A percentile compares a stretch with the other conserved stretches of the same genome.
phyloP scores from a whole-genome alignment of 768 basidiomycete species.

The Auricularia heimuer region DNA sequence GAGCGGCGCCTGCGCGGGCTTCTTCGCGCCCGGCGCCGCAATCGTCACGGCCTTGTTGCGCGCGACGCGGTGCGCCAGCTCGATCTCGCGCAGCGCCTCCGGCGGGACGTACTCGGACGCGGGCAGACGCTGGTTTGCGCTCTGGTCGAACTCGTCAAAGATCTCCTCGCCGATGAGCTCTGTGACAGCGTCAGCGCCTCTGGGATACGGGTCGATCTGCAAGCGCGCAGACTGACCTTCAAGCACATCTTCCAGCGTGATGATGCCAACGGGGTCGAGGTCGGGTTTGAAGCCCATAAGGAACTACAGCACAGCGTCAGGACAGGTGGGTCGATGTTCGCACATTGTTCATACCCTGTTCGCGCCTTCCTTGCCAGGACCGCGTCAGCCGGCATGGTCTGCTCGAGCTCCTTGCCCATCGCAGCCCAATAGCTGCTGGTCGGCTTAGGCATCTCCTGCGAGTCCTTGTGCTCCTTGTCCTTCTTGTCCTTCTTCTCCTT shows the following conservation, averaged over 20 bases:
- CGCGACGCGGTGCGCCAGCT: background rate
- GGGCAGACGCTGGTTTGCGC: conserved; percentile 44
- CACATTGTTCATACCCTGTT: conserved; percentile 47
- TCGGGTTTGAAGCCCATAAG: conserved; percentile 73
- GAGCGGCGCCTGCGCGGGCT: background rate
- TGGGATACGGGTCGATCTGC: background rate
- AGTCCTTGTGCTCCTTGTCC: conserved; percentile 8
- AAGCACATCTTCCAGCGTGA: conserved; percentile 86
- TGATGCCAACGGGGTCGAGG: conserved; percentile 80
- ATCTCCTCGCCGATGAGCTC: conserved; percentile 91
- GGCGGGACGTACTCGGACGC: conserved; percentile 32
- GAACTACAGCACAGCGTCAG: conserved; percentile 37
- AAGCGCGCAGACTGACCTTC: conserved; percentile 44
- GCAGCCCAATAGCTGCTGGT: background rate
- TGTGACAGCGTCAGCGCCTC: conserved; percentile 17
- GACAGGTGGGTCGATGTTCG: background rate
- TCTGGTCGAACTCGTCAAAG: conserved; percentile 80
- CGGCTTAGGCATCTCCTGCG: background rate
- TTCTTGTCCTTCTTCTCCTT: conserved; percentile 14
- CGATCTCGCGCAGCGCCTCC: conserved; percentile 13
- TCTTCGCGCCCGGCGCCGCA: background rate
- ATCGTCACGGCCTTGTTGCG: background rate
- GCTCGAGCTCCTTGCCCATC: conserved; percentile 37
- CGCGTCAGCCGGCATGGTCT: conserved; percentile 84
- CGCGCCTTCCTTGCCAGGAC: conserved; percentile 64